These are phyloP conservation scores for Hygrocybe coccinea DNA, from an alignment of 768 basidiomycete genomes.

Conservation along the genomic window DNA sequence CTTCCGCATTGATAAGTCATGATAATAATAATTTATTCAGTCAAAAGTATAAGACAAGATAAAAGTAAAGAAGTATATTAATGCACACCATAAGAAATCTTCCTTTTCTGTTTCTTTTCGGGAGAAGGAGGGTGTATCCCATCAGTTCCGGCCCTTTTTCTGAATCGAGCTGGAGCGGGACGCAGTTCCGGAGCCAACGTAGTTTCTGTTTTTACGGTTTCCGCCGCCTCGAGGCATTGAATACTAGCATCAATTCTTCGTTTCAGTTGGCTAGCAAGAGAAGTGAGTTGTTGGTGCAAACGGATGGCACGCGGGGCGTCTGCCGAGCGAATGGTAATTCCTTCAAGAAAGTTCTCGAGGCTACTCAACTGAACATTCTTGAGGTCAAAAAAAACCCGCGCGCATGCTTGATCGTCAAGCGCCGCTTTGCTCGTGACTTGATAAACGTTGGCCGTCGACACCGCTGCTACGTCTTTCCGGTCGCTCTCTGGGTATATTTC, in stretches of 20 bases:
- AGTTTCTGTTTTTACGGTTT: no score
- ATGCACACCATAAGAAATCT: slow-evolving; percentile 9
- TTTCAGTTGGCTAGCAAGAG: no score
- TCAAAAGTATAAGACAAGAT: no score
- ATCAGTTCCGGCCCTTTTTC: not conserved
- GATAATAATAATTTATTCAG: no score
- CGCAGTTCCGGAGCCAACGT: not conserved
- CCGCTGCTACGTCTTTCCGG: not conserved
- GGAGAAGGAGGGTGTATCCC: slow-evolving; percentile 10
- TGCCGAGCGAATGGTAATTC: not conserved
- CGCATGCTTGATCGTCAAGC: not conserved
- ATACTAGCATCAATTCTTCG: no score
- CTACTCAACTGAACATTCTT: not conserved
- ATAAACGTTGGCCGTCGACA: not conserved
- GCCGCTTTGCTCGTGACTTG: not conserved
- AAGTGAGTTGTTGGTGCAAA: not conserved
- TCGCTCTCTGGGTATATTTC: not conserved
- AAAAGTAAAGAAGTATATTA: not conserved
- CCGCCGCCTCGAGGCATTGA: no score
- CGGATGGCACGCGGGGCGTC: not conserved
- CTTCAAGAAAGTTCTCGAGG: not conserved
- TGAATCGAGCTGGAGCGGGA: not conserved
- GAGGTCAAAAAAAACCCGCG: not conserved
- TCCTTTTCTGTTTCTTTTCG: slow-evolving; percentile 6
- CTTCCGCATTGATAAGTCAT: no score